Evolutionary conservation across 345 rosid genomes (phyloP).

Genomic region (Euphorbia peplus): DNA sequence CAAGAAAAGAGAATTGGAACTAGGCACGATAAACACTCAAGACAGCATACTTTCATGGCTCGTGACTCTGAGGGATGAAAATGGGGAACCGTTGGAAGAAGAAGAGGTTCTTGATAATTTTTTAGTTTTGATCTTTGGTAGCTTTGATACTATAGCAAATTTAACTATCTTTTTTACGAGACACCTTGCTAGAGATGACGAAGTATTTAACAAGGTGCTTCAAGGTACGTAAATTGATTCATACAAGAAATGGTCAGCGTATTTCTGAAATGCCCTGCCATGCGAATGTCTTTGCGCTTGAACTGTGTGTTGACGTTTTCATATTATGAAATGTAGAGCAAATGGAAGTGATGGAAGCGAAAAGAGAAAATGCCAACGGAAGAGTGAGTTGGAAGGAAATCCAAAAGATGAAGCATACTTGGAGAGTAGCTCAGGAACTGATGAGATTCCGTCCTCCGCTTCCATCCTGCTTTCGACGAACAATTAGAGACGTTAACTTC

Average conservation of each 20-base stretch:
- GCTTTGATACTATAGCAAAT: conserved; percentile 16
- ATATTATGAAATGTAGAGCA: too few relatives aligned
- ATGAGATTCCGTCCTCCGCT: neutral
- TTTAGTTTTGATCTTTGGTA: conserved; percentile 20
- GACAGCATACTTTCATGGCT: neutral
- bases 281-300: too few relatives aligned
- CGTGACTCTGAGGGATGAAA: conserved; percentile 23
- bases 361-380: neutral
- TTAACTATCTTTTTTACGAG: conserved; percentile 9
- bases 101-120: conserved; percentile 18
- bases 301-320: too few relatives aligned
- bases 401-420: neutral
- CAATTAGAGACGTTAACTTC: neutral
- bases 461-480: neutral
- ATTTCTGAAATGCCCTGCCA: too few relatives aligned
- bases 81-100: conserved; percentile 19
- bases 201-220: conserved; percentile 13
- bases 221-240: conserved; percentile 5
- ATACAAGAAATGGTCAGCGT: too few relatives aligned
- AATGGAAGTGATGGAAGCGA: too few relatives aligned
- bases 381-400: conserved; percentile 5
- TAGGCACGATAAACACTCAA: neutral
- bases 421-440: neutral
- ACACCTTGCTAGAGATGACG: conserved; percentile 7
- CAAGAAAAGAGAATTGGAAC: conserved; percentile 16